Evolutionary conservation across 2,329 filamentous ascomycete genomes (phyloP), one percentile per base, ranked within the genome.

Genomic region (Phialemoniopsis sp.): DNA sequence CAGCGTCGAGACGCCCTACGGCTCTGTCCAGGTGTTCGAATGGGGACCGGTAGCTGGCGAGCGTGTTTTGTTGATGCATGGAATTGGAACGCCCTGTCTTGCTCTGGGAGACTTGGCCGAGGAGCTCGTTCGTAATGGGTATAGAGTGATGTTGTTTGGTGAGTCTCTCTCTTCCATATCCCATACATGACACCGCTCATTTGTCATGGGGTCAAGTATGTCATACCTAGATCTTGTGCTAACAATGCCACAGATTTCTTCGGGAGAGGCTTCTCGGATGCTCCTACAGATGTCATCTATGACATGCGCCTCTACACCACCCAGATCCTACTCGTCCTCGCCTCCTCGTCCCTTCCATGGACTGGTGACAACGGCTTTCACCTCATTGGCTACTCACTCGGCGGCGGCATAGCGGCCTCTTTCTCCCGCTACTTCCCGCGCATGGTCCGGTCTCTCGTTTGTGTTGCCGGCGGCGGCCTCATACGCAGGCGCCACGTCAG

Each of bases 121-220:
- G 54, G 75, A 72, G 38, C 69, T 94, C 37, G 85, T 76, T 1
- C 63, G 66, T 7, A 34, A 38, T 8, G 49, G n/a, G 12, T 89
- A 77, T 57, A 72, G 88, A 44, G 87, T 95, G 3, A 83, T 94
- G 76, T 64, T 91, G 2, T 89, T 91, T 54, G 82, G 79, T 77
- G 63, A 61, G 73, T 69, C 51, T 13, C 54, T 35, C 12, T 8
- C 21, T 26, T 6, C 21, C 21, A 26, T 10, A 26, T 26, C 6
- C 21, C 6, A 26, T n/a, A n/a, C n/a, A n/a, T n/a, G n/a, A n/a
- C n/a, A n/a, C n/a, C n/a, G n/a, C n/a, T n/a, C n/a, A n/a, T n/a
- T n/a, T n/a, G n/a, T n/a, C n/a, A n/a, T n/a, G n/a, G n/a, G n/a
- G n/a, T n/a, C n/a, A n/a, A n/a, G n/a, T n/a, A n/a, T n/a, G n/a